Percentiles rank a stretch among this genome's conserved stretches.
Evolutionary conservation across 169 alveolate species (phyloP).

Genomic region (Cryptosporidium baileyi): DNA sequence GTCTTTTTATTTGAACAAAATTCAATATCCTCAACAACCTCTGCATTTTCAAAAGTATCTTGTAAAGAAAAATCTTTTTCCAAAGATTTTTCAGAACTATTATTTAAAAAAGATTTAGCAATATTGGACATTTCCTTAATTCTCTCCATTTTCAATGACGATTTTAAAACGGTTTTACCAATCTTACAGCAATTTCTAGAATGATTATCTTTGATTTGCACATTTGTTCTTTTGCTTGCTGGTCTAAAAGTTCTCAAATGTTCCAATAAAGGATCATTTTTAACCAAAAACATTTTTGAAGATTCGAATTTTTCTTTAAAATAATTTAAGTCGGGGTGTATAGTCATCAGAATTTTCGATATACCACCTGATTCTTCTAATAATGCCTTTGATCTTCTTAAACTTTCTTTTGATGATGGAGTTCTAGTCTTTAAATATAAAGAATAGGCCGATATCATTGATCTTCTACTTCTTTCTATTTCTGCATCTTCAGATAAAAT

Average conservation of each 20-base stretch:
- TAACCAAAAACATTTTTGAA: neutral
- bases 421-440: constrained; percentile 63
- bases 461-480: constrained; percentile 47
- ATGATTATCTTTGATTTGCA: neutral
- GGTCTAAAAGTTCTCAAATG: constrained; percentile 57
- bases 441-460: constrained; percentile 71
- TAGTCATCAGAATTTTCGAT: constrained; percentile 42
- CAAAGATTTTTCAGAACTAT: neutral
- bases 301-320: no score
- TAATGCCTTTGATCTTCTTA: constrained; percentile 46
- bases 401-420: constrained; percentile 70
- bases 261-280: constrained; percentile 38
- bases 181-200: neutral
- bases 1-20: neutral
- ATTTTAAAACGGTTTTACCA: constrained; percentile 23
- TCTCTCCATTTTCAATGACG: constrained; percentile 43
- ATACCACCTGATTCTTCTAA: constrained; percentile 40
- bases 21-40: neutral
- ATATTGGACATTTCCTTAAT: neutral
- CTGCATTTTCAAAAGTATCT: neutral
- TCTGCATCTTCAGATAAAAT: constrained; percentile 71
- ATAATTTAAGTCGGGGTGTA: constrained; percentile 26
- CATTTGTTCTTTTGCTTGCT: neutral
- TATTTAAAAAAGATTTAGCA: neutral
- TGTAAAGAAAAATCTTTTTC: neutral